A percentile compares a stretch with the other conserved stretches of the same genome.
phyloP scores from a whole-genome alignment of 768 basidiomycete genomes.

The Lentinula lateritia region DNA sequence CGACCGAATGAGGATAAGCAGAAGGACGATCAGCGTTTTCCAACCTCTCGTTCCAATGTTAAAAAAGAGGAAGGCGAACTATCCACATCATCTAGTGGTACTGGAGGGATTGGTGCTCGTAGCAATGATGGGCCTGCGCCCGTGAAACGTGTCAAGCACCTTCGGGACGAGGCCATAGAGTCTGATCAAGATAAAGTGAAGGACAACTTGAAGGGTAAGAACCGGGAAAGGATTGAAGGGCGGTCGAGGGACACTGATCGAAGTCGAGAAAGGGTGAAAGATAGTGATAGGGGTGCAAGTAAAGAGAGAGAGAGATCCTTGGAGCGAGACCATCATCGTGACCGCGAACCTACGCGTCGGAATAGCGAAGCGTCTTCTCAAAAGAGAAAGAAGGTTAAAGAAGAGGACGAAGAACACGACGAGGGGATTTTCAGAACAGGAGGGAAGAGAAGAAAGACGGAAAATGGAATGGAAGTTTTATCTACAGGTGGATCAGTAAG shows the following conservation, averaged over 20 bases:
- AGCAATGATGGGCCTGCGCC: not conserved
- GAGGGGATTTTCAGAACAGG: conserved; percentile 16
- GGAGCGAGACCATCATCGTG: not conserved
- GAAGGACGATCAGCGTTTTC: not conserved
- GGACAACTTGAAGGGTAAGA: conserved; percentile 17
- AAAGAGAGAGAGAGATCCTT: conserved; percentile 13
- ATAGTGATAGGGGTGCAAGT: conserved; percentile 15
- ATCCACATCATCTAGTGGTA: conserved; percentile 1
- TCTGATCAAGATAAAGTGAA: conserved; percentile 19
- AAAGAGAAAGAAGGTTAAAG: conserved; percentile 34
- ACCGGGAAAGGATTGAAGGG: conserved; percentile 21
- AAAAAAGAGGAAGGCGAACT: conserved; percentile 1
- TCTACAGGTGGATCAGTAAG: not conserved
- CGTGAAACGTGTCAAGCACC: conserved; percentile 14
- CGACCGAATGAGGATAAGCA: not conserved
- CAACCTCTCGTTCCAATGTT: not conserved
- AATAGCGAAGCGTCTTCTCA: not conserved
- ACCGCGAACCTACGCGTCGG: not conserved
- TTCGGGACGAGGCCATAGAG: conserved; percentile 19
- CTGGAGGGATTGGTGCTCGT: not conserved
- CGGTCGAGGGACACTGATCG: conserved; percentile 17
- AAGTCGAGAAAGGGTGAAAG: conserved; percentile 17
- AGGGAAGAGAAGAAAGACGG: conserved; percentile 40
- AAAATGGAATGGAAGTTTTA: conserved; percentile 19
- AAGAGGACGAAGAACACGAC: conserved; percentile 25